phyloP scores from a whole-genome alignment of 495 filamentous ascomycete species.

The Aspergillus mulundensis region DNA sequence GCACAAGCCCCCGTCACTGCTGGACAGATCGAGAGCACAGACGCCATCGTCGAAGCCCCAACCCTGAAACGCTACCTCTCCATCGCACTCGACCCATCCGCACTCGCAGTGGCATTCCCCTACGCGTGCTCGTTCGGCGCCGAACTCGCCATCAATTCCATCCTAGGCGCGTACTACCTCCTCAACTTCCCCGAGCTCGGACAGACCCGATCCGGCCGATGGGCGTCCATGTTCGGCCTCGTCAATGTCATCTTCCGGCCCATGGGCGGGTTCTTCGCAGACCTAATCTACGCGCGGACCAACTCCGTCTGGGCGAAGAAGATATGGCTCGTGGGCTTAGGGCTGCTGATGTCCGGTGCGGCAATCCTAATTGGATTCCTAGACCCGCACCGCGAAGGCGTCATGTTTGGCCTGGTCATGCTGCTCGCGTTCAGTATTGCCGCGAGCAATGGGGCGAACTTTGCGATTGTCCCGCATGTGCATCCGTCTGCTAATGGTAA shows the following conservation, averaged over 20 bases:
- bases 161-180: constrained; percentile 74
- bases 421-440: constrained; percentile 78
- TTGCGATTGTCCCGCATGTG: constrained; percentile 80
- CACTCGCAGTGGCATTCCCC: constrained; percentile 58
- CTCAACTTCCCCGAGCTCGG: constrained; percentile 70
- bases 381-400: constrained; percentile 54
- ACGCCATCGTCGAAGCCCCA: constrained; percentile 59
- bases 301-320: constrained; percentile 75
- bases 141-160: constrained; percentile 81
- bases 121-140: constrained; percentile 86
- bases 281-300: constrained; percentile 64
- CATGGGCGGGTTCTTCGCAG: constrained; percentile 69
- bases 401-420: constrained; percentile 74
- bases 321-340: constrained; percentile 58
- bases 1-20: constrained; percentile 29
- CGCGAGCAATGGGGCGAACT: constrained; percentile 81
- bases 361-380: constrained; percentile 65
- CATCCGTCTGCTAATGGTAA: constrained; percentile 69
- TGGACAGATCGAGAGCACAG: constrained; percentile 46
- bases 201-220: constrained; percentile 69
- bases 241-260: constrained; percentile 77
- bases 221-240: constrained; percentile 89
- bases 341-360: constrained; percentile 60
- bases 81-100: constrained; percentile 62
- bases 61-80: constrained; percentile 53